Conservation (phyloP, 306 rosid species). For the Dryas octopetala region DNA sequence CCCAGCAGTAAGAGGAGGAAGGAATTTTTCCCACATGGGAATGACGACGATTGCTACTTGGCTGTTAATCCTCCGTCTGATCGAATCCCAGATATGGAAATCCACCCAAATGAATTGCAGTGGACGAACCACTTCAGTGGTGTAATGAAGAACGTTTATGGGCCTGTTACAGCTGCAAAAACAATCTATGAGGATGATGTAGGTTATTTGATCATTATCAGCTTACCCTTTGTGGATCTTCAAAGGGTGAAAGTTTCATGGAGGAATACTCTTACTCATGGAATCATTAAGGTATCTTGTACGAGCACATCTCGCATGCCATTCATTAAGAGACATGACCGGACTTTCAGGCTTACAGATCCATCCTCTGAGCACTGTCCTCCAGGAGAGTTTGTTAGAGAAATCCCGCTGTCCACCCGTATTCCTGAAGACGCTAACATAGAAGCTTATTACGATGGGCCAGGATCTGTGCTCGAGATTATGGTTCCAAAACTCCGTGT, state of each 20-base stretch:
- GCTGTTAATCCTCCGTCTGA: constrained; percentile 72
- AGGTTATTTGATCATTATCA: constrained; percentile 78
- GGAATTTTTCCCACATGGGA: constrained; percentile 63
- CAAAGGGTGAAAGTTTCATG: constrained; percentile 85
- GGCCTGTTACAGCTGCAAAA: constrained; percentile 94
- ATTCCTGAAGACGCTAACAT: constrained; percentile 92
- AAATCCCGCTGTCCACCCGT: constrained; percentile 74
- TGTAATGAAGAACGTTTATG: constrained; percentile 72
- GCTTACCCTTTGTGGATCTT: constrained; percentile 86
- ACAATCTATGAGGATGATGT: constrained; percentile 82
- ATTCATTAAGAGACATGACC: constrained; percentile 69
- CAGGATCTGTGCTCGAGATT: constrained; percentile 89
- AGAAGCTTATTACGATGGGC: constrained; percentile 90
- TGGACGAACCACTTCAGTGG: constrained; percentile 83
- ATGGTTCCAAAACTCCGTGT: constrained; percentile 82
- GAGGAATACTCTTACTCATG: constrained; percentile 82
- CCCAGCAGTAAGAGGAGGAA: constrained; percentile 73
- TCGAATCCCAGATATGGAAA: constrained; percentile 54
- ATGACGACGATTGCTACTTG: constrained; percentile 65
- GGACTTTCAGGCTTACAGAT: constrained; percentile 85
- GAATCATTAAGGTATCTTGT: constrained; percentile 90
- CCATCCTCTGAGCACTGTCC: constrained; percentile 88
- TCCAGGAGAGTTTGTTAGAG: constrained; percentile 88
- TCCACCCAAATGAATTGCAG: constrained; percentile 46
- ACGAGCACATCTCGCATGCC: constrained; percentile 77